phyloP scores from a whole-genome alignment of 441 rosid species.

The Lepidium campestre region DNA sequence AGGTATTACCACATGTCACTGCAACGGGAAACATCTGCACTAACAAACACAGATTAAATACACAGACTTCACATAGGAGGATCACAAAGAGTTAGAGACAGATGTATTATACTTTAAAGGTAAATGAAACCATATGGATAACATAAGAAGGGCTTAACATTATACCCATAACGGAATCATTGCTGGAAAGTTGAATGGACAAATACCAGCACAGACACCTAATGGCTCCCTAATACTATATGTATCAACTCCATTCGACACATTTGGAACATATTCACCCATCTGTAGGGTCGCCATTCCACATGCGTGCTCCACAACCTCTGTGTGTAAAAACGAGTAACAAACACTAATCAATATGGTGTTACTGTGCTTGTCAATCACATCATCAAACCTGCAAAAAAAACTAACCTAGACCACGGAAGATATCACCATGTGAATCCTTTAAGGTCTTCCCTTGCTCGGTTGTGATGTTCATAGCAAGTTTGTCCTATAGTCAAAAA shows the following conservation, averaged over 20 bases:
- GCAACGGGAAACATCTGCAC: slow-evolving; percentile 95
- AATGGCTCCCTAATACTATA: slow-evolving; percentile 86
- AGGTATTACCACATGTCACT: slow-evolving; percentile 89
- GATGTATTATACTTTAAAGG: no score
- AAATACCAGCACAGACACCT: slow-evolving; percentile 94
- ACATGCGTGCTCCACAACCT: slow-evolving; percentile 95
- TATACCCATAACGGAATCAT: slow-evolving; percentile 97
- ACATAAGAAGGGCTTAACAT: neutral
- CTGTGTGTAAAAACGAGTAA: slow-evolving; percentile 29
- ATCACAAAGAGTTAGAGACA: neutral
- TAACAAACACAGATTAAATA: neutral
- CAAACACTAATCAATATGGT: neutral
- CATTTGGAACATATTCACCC: slow-evolving; percentile 91
- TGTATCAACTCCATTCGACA: slow-evolving; percentile 87
- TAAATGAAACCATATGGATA: neutral
- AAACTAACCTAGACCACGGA: slow-evolving; percentile 78
- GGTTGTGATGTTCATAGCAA: slow-evolving; percentile 72
- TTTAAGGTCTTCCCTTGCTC: slow-evolving; percentile 96
- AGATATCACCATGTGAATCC: slow-evolving; percentile 92
- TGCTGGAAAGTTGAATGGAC: slow-evolving; percentile 96
- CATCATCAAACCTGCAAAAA: neutral
- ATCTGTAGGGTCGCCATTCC: slow-evolving; percentile 91
- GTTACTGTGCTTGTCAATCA: neutral
- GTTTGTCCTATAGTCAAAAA: slow-evolving; percentile 57
- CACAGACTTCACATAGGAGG: neutral